Conservation (phyloP, 352 stramenopile species). For the Phytopythium cucurbitacearum region DNA sequence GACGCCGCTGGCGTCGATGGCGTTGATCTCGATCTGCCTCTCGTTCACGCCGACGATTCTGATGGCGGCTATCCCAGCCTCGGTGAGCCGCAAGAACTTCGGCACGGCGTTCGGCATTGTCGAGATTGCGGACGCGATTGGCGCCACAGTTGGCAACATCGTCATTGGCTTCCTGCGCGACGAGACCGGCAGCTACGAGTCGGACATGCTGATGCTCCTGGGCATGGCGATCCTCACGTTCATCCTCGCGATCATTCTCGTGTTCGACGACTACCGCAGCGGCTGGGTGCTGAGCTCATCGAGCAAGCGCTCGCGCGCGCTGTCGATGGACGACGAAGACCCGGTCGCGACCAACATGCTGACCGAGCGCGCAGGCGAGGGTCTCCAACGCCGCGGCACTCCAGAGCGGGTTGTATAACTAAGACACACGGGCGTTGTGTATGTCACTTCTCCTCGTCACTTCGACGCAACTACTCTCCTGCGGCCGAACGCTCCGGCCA, state of each 20-base stretch:
- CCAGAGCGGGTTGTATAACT: slow-evolving; percentile 3
- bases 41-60: slow-evolving; percentile 87
- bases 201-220: slow-evolving; percentile 85
- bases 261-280: slow-evolving; percentile 56
- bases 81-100: slow-evolving; percentile 68
- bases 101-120: slow-evolving; percentile 85
- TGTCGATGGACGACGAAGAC: slow-evolving; percentile 66
- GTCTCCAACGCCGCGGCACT: neutral
- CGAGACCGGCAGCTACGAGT: slow-evolving; percentile 67
- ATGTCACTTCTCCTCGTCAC: too few relatives aligned
- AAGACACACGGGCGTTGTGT: too few relatives aligned
- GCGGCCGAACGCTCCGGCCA: too few relatives aligned
- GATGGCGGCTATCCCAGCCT: slow-evolving; percentile 83
- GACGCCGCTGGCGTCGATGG: slow-evolving; percentile 78
- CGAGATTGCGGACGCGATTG: slow-evolving; percentile 82
- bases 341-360: slow-evolving; percentile 31
- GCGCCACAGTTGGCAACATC: slow-evolving; percentile 78
- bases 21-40: slow-evolving; percentile 84
- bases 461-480: too few relatives aligned
- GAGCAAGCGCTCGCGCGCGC: slow-evolving; percentile 38
- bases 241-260: slow-evolving; percentile 59
- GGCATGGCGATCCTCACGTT: slow-evolving; percentile 63
- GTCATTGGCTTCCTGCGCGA: slow-evolving; percentile 84
- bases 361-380: slow-evolving; percentile 16
- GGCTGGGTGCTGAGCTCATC: slow-evolving; percentile 56